Evolutionary conservation across 306 rosid species (phyloP).

Genomic region (Prunus fruticosa): DNA sequence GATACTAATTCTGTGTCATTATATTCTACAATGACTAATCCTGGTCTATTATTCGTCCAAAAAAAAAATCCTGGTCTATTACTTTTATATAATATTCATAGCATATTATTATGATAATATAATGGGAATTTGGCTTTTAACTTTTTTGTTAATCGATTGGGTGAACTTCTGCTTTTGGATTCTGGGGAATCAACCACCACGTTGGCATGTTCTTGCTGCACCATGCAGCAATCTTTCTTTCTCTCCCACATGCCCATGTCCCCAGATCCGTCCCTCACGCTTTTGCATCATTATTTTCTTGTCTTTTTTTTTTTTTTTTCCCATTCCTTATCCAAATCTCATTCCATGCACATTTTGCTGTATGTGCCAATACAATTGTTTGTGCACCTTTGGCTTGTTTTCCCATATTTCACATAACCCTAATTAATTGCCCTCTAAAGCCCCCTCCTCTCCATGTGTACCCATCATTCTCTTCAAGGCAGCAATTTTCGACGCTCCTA

Average conservation of each 20-base stretch:
- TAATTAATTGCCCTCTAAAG: background rate
- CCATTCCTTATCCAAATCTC: slow-evolving; percentile 30
- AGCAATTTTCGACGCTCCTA: no score
- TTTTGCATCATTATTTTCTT: slow-evolving; percentile 33
- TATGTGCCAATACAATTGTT: background rate
- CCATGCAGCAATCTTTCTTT: slow-evolving; percentile 37
- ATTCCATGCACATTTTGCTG: slow-evolving; percentile 27
- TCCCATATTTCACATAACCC: no score
- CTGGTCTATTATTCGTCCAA: no score
- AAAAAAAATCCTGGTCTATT: background rate
- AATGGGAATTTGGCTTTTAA: background rate
- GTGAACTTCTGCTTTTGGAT: slow-evolving; percentile 15
- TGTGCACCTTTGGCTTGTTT: background rate
- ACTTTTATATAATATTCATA: background rate
- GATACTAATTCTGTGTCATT: background rate
- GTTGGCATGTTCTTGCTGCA: slow-evolving; percentile 34
- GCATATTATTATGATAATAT: background rate
- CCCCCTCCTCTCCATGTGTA: background rate
- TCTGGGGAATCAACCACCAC: slow-evolving; percentile 41
- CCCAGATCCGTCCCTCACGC: slow-evolving; percentile 65
- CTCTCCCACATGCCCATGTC: slow-evolving; percentile 75
- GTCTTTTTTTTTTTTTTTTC: slow-evolving; percentile 39
- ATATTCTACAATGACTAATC: background rate
- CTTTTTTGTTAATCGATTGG: background rate
- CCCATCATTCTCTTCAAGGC: no score